Base-by-base conservation (phyloP, 768 basidiomycete genomes). In the Punctularia strigosozonata region DNA sequence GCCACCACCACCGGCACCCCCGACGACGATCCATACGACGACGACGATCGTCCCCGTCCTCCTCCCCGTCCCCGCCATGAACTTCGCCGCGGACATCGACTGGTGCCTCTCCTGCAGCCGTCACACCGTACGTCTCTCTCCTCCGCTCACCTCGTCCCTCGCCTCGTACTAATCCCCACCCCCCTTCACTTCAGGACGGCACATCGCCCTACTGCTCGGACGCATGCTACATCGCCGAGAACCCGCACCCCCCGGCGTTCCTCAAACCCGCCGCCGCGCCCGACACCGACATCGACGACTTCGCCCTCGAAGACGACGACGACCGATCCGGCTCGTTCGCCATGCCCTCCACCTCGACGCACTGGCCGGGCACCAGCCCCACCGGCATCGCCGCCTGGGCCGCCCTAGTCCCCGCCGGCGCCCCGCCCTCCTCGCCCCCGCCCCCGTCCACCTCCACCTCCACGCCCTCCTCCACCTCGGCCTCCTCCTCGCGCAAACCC, bases 71-170 rank as follows among this genome's bases (percentile, higher is more conserved):
- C 21, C 22, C 43, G 17, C 38, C 20, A 50, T 50, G 50, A 47
- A 47, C 8, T 28, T 15, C 48, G 55, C 59, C 49, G 74, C 79
- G 69, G 79, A 80, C 58, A 67, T 70, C 46, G 72, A 80, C 62
- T 80, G 77, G 76, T 85, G 81, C 54, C 63, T 83, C 47, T 63
- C 65, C 40, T 85, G 81, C 64, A 65, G 68, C 46, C 65, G 68
- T 46, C 70, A 66, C 47, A 57, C 77, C 45, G 80, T 73, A 54
- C 25, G 74, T 71, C 34, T 36, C 39, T 33, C 26, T 42, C 38
- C 30, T 18, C 24, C 21, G n/a, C 44, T 31, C 17, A 24, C 22
- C 40, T 26, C 38, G 30, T 30, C n/a, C 25, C 46, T 42, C 53
- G 55, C 49, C 45, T n/a, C n/a, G n/a, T n/a, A n/a, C n/a, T n/a